Percentiles rank a stretch among this genome's conserved stretches.
These are phyloP conservation scores for Alternaria conjuncta DNA, from an alignment of 2,329 filamentous ascomycete species.

Conservation along the genomic window DNA sequence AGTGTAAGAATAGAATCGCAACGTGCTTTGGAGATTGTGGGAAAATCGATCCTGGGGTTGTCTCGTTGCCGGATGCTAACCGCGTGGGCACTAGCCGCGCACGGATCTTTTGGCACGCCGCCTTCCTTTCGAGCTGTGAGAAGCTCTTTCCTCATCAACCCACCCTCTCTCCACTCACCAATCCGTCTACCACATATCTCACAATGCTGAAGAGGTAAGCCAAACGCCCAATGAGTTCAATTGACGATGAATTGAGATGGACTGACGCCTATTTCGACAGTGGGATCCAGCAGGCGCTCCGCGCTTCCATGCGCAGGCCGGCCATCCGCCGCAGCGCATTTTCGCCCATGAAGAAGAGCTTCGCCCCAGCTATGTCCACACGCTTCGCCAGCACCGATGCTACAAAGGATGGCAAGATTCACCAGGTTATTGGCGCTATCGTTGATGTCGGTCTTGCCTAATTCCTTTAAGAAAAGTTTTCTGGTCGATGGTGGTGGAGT, in stretches of 20 bases:
- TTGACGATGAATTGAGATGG: conserved; percentile 44
- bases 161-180: conserved; percentile 35
- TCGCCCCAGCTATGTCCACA: conserved; percentile 64
- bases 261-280: conserved; percentile 55
- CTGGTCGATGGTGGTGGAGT: conserved; percentile 17
- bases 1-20: background rate
- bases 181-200: conserved; percentile 52
- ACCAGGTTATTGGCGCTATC: conserved; percentile 94
- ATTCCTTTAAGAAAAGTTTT: conserved; percentile 39
- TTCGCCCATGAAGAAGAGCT: conserved; percentile 63
- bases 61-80: conserved; percentile 4
- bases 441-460: conserved; percentile 68
- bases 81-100: conserved; percentile 11
- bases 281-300: conserved; percentile 70
- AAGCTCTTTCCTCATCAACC: conserved; percentile 32
- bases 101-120: conserved; percentile 11
- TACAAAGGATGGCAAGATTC: conserved; percentile 66
- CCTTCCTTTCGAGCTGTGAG: conserved; percentile 16
- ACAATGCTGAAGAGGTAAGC: conserved; percentile 69
- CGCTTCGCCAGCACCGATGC: conserved; percentile 68
- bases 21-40: background rate
- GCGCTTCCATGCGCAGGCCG: conserved; percentile 65
- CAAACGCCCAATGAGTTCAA: conserved; percentile 33
- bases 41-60: background rate
- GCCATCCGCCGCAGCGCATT: conserved; percentile 60